These are phyloP conservation scores for Dillenia suffruticosa DNA, from an alignment of 164 flowering plant species.

Conservation along the genomic window DNA sequence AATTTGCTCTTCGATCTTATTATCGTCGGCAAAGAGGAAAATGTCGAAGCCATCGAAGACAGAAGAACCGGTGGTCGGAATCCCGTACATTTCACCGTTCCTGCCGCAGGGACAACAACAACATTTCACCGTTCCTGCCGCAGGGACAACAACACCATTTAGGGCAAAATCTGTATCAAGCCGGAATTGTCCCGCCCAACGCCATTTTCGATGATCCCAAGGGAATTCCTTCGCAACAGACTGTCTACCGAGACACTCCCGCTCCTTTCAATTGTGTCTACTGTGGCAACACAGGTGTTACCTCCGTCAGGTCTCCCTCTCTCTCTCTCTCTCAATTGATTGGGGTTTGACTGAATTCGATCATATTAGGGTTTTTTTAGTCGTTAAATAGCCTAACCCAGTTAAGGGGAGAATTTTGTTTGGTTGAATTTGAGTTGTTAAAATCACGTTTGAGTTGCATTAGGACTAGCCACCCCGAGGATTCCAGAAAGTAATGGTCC, in stretches of 20 bases:
- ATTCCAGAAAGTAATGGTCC: too few species aligned
- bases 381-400: too few species aligned
- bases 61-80: constrained; percentile 54
- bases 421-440: too few species aligned
- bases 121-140: constrained; percentile 24
- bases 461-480: too few species aligned
- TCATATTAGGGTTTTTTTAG: too few species aligned
- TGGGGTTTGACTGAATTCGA: too few species aligned
- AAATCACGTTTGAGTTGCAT: too few species aligned
- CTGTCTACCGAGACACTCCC: constrained; percentile 81
- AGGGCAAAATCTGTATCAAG: constrained; percentile 51
- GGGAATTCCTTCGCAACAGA: constrained; percentile 81
- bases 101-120: constrained; percentile 16
- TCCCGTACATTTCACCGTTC: constrained; percentile 38
- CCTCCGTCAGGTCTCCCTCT: constrained; percentile 49
- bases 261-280: constrained; percentile 75
- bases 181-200: constrained; percentile 70
- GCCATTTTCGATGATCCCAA: constrained; percentile 73
- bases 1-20: too few species aligned
- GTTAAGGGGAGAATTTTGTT: too few species aligned
- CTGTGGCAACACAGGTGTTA: constrained; percentile 60
- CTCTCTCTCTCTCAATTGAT: too few species aligned
- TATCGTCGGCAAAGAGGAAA: not conserved
- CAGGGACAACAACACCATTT: constrained; percentile 28
- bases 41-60: constrained; percentile 23